Base-by-base conservation (phyloP, 495 filamentous ascomycete genomes). In the Aspergillus ostianus region DNA sequence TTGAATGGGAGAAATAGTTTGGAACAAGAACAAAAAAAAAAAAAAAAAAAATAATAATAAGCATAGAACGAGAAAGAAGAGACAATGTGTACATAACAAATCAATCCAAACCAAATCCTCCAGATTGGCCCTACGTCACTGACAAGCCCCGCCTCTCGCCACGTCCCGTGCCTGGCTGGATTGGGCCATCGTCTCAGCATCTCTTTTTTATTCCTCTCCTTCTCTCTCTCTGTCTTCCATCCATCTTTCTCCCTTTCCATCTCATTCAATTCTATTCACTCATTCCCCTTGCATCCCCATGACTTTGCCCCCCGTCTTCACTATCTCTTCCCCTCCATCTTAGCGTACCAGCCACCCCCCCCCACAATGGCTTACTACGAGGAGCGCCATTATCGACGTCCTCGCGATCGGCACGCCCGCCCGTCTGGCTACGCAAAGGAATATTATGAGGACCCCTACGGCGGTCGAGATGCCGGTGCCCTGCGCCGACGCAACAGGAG, bases 401-500 rank as follows among this genome's bases (percentile, higher is more conserved):
- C 67, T 51, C 72, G 67, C 51, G 70, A 76, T 63, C 70, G 64
- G 32, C 65, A 71, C 48, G 52, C 61, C 50, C 73, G 70, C 60
- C 74, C 73, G 26, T 53, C 64, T 18, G 63, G 54, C 47, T 73
- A 77, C 49, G 64, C 65, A 18, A 56, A 69, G 20, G 69, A 73
- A 48, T 74, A 77, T 55, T 68, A 70, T 20, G 59, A 64, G 19
- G 47, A 50, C 30, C 64, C 64, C 18, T 58, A 66, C 32, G 51
- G 52, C 26, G 57, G 47, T 54, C 49, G 62, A 26, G 45, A 70
- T 4, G 64, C 65, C 32, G 84, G 84, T 51, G 65, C 86, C 46
- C 75, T 89, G 26, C 80, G 80, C 53, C 80, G 81, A 18, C 47
- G 52, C 51, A 68, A 74, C 52, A 75, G 80, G 58, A 83, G 86